Evolutionary conservation across 768 basidiomycete species (phyloP).

Genomic region (Boletus sp.): DNA sequence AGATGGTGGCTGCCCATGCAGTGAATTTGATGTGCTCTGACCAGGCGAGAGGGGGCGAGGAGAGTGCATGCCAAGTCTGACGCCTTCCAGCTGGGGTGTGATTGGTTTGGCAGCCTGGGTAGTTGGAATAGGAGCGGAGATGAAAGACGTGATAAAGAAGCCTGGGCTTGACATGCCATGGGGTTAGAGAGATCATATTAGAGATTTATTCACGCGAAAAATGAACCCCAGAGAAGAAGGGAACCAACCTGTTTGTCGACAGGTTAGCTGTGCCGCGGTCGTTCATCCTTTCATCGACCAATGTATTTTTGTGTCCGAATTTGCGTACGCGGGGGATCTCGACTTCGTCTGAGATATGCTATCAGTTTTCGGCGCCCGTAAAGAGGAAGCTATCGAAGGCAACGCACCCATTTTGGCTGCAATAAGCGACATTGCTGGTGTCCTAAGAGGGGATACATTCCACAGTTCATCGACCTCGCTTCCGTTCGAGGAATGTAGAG

Average conservation of each 20-base stretch:
- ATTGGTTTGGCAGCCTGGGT: conserved; percentile 17
- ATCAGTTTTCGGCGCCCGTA: conserved; percentile 3
- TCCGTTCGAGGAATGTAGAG: conserved; percentile 34
- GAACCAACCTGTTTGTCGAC: conserved; percentile 26
- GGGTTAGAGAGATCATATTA: conserved; percentile 23
- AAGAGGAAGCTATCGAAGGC: not conserved
- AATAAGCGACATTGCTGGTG: conserved; percentile 39
- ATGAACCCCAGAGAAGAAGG: conserved; percentile 15
- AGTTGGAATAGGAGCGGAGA: conserved; percentile 31
- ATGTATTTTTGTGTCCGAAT: conserved; percentile 37
- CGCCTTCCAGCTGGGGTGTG: conserved; percentile 17
- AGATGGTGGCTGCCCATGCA: conserved; percentile 27
- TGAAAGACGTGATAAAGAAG: conserved; percentile 35
- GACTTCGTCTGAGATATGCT: conserved; percentile 42
- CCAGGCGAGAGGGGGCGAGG: conserved; percentile 20
- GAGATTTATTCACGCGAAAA: conserved; percentile 18
- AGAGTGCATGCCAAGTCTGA: conserved; percentile 18
- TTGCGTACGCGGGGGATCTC: conserved; percentile 52
- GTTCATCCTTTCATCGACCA: conserved; percentile 2
- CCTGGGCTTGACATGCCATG: conserved; percentile 30
- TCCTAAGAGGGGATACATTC: conserved; percentile 46
- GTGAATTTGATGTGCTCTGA: conserved; percentile 16
- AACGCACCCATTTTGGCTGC: conserved; percentile 51
- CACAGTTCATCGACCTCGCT: conserved; percentile 56
- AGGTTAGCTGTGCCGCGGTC: conserved; percentile 6